phyloP scores from a whole-genome alignment of 2,329 filamentous ascomycete genomes.

The Xylariaceae sp. region DNA sequence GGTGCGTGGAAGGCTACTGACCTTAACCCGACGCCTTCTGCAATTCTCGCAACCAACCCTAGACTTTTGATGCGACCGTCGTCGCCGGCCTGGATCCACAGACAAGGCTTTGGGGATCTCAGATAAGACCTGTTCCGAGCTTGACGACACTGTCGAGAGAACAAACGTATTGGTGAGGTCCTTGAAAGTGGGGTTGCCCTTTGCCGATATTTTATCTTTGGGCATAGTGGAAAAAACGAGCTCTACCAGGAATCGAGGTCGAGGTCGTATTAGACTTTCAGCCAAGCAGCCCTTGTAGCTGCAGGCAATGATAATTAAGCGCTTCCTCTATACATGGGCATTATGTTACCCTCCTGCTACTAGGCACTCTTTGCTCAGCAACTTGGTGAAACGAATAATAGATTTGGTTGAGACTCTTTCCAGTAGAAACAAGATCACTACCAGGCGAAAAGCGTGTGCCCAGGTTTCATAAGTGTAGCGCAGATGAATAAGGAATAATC shows the following conservation, averaged over 20 bases:
- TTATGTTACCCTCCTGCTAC: no score
- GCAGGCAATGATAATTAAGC: no score
- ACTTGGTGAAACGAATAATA: no score
- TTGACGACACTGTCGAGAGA: conserved; percentile 23
- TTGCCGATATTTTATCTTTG: not conserved
- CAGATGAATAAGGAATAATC: no score
- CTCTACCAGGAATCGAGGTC: not conserved
- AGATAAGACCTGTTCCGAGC: conserved; percentile 15
- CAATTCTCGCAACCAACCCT: conserved; percentile 33
- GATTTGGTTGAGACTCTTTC: no score
- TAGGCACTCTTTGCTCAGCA: no score
- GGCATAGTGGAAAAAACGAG: not conserved
- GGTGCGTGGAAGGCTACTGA: conserved; percentile 1
- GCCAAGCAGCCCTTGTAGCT: no score
- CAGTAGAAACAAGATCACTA: no score
- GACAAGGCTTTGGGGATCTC: conserved; percentile 31
- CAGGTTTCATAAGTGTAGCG: no score
- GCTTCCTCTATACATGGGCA: no score
- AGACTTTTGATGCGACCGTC: conserved; percentile 34
- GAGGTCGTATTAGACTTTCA: not conserved
- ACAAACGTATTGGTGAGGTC: conserved; percentile 31
- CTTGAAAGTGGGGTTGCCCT: conserved; percentile 11
- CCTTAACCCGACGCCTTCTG: conserved; percentile 36
- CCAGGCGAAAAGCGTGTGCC: no score
- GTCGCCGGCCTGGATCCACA: conserved; percentile 22